Evolutionary conservation across 148 eudicot genomes (phyloP), one percentile per base, ranked within the genome.

Genomic region (Pharnaceum exiguum): DNA sequence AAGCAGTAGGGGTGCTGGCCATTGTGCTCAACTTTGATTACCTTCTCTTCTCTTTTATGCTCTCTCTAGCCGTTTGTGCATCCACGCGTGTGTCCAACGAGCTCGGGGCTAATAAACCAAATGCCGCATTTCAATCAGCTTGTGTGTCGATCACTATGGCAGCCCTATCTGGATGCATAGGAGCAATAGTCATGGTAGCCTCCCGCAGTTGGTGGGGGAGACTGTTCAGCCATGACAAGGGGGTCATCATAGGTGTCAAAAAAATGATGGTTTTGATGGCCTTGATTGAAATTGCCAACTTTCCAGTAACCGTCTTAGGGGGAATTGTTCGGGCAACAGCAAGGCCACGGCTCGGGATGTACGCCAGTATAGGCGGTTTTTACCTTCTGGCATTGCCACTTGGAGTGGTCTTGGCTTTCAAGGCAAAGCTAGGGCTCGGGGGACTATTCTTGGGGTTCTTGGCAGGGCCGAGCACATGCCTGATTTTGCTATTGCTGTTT

Each of bases 1-100:
- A 77, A 29, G 76, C 83, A 0, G 76, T 85, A 1, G 86, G 90
- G 21, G 80, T 85, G 1, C 28, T 89, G 4, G 94, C 87, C 45
- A 85, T 89, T 5, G 96, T 89, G 48, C 65, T 89, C 10, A 85
- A 89, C 65, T 89, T 89, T 33, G 94, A 89, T 61, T 89, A 85
- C 74, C 59, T 89, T 53, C 66, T 89, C n/a, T 85, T 46, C 71
- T 81, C 96, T 0, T 59, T 85, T 7, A 85, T 85, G 94, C 72
- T 85, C 12, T 85, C 94, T 0, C 62, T 85, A 2, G 66, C 94
- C 16, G 85, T 90, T 0, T 69, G 81, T 25, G 94, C 90, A 1
- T 89, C 96, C 28, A 86, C 81, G 17, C 79, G 96, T 4, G 82
- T 89, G 44, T 82, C 94, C 3, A 85, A 89, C 9, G 85, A 85